Base-by-base conservation (phyloP, 768 basidiomycete genomes). In the Candolleomyces aberdarensis region DNA sequence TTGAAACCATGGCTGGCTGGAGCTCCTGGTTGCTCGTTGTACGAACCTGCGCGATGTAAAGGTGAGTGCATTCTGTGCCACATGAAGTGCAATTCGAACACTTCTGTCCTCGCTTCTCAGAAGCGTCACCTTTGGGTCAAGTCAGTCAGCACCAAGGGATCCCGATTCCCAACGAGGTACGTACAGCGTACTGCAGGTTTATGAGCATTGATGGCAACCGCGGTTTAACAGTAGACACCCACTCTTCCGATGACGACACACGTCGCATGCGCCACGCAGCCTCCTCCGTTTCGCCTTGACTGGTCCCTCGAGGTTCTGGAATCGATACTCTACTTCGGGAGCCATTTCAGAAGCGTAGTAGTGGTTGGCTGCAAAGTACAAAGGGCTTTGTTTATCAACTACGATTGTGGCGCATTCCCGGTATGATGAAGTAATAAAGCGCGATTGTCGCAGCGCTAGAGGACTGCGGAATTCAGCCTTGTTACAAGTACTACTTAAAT, bases 41-140 rank as follows among this genome's bases (percentile, higher is more conserved):
- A 71, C 72, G 71, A 60, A 80, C 82, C 75, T 79, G 82, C 20
- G 74, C 72, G 13, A 74, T 74, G 63, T 79, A 76, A 32, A 76
- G 57, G 60, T 85, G 84, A 0, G 78, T 82, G 65, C 83, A 85
- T 19, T 79, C 76, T 2, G 76, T 73, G 47, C 69, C 72, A 50
- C 77, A 82, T 1, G 77, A 67, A 0, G 74, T 70, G 64, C 83
- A 85, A 60, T 82, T 83, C 1, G 82, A 75, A 64, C 83, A 85
- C 49, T 71, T 66, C 32, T 79, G 78, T 0, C 74, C 71, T 2
- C 76, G 76, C 75, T 78, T 80, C 59, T 75, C 81, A 6, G 80
- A 80, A 59, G 85, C 85, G 60, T 86, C 82, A 61, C 81, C 81
- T 81, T 62, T 55, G 26, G 26, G 26, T 36, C 36, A 36, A 36